phyloP scores from a whole-genome alignment of 306 rosid species.

The Gastrolobium bilobum region DNA sequence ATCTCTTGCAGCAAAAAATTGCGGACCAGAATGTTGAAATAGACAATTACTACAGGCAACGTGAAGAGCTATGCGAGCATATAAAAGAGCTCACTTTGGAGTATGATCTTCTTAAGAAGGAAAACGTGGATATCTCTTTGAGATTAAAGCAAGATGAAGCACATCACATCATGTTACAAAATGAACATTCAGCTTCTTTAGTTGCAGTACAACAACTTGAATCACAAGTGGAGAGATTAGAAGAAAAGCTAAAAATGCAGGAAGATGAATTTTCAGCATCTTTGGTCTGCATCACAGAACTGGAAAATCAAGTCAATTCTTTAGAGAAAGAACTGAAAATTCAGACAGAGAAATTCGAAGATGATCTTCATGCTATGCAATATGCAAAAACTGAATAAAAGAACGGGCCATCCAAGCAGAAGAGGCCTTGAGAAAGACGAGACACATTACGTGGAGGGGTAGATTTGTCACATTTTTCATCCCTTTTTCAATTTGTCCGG shows the following conservation, averaged over 20 bases:
- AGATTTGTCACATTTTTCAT: no score
- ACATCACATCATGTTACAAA: constrained; percentile 56
- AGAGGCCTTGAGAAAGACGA: constrained; percentile 77
- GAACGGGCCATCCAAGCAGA: constrained; percentile 74
- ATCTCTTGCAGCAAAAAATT: constrained; percentile 64
- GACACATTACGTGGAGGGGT: no score
- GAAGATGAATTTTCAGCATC: constrained; percentile 72
- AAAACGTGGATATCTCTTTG: constrained; percentile 70
- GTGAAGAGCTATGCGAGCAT: constrained; percentile 66
- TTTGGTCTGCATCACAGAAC: constrained; percentile 75
- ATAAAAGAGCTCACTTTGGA: constrained; percentile 70
- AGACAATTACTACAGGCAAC: constrained; percentile 61
- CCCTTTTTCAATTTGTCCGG: no score
- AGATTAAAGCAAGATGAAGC: constrained; percentile 71
- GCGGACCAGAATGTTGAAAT: constrained; percentile 71
- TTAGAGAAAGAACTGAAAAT: constrained; percentile 73
- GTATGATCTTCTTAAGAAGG: constrained; percentile 77
- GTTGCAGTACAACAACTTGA: constrained; percentile 79
- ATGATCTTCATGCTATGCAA: constrained; percentile 60
- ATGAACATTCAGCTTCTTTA: constrained; percentile 69
- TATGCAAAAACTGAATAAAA: constrained; percentile 73
- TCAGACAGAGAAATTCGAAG: constrained; percentile 72
- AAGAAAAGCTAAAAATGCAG: constrained; percentile 73
- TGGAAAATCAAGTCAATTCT: constrained; percentile 72
- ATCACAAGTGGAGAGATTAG: constrained; percentile 77